These are phyloP conservation scores for Coemansia nantahalensis DNA, from an alignment of 192 early-diverging fungal genomes.

Conservation along the genomic window DNA sequence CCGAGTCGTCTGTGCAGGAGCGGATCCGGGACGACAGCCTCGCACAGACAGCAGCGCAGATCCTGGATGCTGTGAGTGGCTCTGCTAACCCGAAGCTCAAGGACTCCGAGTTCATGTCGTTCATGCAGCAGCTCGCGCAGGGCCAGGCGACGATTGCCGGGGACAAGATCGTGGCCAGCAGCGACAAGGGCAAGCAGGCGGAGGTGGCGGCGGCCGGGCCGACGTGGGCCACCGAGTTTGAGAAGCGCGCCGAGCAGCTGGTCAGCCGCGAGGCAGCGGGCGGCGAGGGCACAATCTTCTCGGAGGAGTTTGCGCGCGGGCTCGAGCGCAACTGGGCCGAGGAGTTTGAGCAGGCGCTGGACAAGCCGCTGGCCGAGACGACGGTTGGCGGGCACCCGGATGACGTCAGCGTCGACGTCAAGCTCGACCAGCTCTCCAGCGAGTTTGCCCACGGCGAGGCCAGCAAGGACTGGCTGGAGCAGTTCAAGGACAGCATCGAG, in stretches of 20 bases:
- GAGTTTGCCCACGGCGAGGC: constrained; percentile 53
- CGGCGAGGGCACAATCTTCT: constrained; percentile 54
- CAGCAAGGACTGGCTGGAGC: constrained; percentile 61
- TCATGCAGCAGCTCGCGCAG: constrained; percentile 93
- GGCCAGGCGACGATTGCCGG: constrained; percentile 83
- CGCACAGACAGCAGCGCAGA: constrained; percentile 74
- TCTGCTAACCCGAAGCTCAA: constrained; percentile 91
- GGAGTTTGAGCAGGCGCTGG: constrained; percentile 57
- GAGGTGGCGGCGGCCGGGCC: constrained; percentile 38
- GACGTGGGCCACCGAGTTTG: constrained; percentile 73
- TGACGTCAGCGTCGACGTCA: constrained; percentile 52
- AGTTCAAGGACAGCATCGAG: constrained; percentile 68
- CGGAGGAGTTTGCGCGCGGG: constrained; percentile 57
- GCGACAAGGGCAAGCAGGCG: constrained; percentile 31
- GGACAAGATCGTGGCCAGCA: constrained; percentile 66
- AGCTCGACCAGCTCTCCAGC: constrained; percentile 57
- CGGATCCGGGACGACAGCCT: constrained; percentile 57
- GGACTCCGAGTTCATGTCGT: constrained; percentile 83
- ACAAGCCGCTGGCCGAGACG: constrained; percentile 44
- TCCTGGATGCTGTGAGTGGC: constrained; percentile 73
- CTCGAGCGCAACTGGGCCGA: constrained; percentile 61
- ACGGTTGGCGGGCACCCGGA: constrained; percentile 48
- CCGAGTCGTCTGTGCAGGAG: constrained; percentile 1
- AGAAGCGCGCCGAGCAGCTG: constrained; percentile 55
- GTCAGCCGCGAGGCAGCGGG: constrained; percentile 45